Base-by-base conservation (phyloP, 176 grass and related monocot genomes). In the Aegilops speltoides region DNA sequence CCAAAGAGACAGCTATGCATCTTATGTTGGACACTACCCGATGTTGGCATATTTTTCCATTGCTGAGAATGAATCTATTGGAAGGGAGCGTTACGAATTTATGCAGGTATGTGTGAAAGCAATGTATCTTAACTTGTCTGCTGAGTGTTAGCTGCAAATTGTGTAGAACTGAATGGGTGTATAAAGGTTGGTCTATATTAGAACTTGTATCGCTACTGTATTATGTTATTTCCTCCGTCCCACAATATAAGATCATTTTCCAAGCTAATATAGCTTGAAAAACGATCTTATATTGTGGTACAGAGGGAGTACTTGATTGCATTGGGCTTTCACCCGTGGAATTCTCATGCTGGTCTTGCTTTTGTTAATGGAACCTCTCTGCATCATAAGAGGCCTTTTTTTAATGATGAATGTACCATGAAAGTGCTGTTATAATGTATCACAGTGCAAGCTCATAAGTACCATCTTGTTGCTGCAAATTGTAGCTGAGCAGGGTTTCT, bases 1-100 rank as follows among this genome's bases (percentile, higher is more conserved):
- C 64, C 93, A 95, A 69, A 89, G 96, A 32, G 96, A 98, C 70
- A 95, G 96, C 64, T 95, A 98, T 79, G 91, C 96, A 73, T 98
- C 96, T 43, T 98, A 94, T 78, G 92, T 98, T 64, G 96, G 93
- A 43, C 96, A 94, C 73, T 95, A 95, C 69, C 96, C 96, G 24
- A 87, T 98, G 86, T 66, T 98, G 82, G 88, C 93, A 56, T 98
- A 95, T 70, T 93, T 98, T 87, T 64, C 96, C 61, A 86, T 98
- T 65, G 88, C 91, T 70, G 96, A 95, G 79, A 95, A 98, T 75
- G 96, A 98, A 91, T 98, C 96, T 67, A 94, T 98, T 79, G 96
- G 96, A 86, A 92, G 96, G 85, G 93, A 95, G 74, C 84, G 88
- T 28, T 98, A 95, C 48, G 93, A 98, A 79, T 98, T 95, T 77